A percentile compares a stretch with the other conserved stretches of the same genome.
These are phyloP conservation scores for Protostelium mycophagum DNA, from an alignment of 78 protist genomes.

Conservation along the genomic window DNA sequence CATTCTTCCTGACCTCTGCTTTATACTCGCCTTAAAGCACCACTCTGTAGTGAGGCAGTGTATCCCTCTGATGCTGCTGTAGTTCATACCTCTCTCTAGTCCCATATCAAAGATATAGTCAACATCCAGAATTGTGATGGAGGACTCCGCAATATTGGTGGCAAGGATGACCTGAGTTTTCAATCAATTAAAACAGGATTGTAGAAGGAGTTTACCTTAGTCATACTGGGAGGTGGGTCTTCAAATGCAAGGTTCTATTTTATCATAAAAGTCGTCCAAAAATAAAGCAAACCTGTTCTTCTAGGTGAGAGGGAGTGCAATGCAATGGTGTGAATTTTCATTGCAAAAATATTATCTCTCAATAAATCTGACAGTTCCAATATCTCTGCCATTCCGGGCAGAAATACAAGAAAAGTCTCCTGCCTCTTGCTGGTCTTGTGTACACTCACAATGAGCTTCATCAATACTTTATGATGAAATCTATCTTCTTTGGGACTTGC, in stretches of 20 bases:
- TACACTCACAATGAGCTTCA: background rate
- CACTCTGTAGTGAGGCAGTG: constrained; percentile 57
- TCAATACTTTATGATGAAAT: background rate
- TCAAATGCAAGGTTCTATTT: too few relatives aligned
- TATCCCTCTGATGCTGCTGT: constrained; percentile 40
- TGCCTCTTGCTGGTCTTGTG: constrained; percentile 2
- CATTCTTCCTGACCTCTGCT: constrained; percentile 86
- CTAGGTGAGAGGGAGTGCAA: constrained; percentile 54
- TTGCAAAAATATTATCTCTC: background rate
- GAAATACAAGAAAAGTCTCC: constrained; percentile 74
- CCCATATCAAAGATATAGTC: constrained; percentile 85
- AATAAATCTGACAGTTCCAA: constrained; percentile 17
- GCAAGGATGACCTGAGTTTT: constrained; percentile 74
- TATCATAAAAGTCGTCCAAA: background rate
- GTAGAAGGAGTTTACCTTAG: constrained; percentile 30
- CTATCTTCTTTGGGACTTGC: background rate
- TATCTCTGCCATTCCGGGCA: constrained; percentile 86
- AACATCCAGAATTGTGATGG: constrained; percentile 85
- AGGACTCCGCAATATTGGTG: constrained; percentile 93
- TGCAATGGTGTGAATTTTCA: constrained; percentile 18
- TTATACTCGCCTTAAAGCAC: constrained; percentile 55
- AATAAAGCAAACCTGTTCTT: constrained; percentile 13
- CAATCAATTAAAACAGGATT: constrained; percentile 36
- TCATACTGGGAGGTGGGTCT: background rate
- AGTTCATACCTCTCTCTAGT: constrained; percentile 67